Evolutionary conservation across 2,329 filamentous ascomycete species (phyloP), one percentile per base, ranked within the genome.

Genomic region (Claviceps monticola): DNA sequence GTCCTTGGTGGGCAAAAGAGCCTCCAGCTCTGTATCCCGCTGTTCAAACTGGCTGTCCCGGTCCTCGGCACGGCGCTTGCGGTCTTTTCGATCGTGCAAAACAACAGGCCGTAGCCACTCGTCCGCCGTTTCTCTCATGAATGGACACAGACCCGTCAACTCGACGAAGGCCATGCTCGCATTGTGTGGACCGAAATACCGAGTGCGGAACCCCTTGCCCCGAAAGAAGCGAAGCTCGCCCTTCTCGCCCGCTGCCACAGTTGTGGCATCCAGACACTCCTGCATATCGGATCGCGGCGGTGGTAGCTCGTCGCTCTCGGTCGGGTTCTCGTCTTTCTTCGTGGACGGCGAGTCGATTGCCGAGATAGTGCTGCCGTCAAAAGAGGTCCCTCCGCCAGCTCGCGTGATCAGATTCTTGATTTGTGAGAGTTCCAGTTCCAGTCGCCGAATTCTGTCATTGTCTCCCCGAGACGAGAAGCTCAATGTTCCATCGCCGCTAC

Each of bases 121-220:
- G 50, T 80, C 75, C 9, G 78, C 76, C 1, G 77, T 80, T 65
- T 81, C 77, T 56, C 74, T 75, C 78, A 82, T 81, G 53, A 81
- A 81, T 14, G 76, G 74, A 46, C 72, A 76, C 46, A 82, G 68
- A 2, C 78, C 78, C 2, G 74, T 74, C 57, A 78, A 66, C 67
- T 80, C 76, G 48, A 74, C 73, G 59, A 81, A 78, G 11, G 78
- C 78, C 65, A 79, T 75, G 65, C 74, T 80, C 45, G 76, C 75
- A 57, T 79, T 81, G 61, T 80, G 75, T 3, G 77, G 77, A 2
- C 78, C 77, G 58, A 76, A 79, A 60, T 80, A 81, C 56, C 77
- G 72, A 3, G 75, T 79, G 58, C 76, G 75, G 62, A 80, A 80
- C 55, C 77, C 75, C 59, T 78, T 77, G 51, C 76, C 75, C 34